Evolutionary conservation across 73 alveolate species (phyloP), one percentile per base, ranked within the genome.

Genomic region (Tetrahymena borealis): DNA sequence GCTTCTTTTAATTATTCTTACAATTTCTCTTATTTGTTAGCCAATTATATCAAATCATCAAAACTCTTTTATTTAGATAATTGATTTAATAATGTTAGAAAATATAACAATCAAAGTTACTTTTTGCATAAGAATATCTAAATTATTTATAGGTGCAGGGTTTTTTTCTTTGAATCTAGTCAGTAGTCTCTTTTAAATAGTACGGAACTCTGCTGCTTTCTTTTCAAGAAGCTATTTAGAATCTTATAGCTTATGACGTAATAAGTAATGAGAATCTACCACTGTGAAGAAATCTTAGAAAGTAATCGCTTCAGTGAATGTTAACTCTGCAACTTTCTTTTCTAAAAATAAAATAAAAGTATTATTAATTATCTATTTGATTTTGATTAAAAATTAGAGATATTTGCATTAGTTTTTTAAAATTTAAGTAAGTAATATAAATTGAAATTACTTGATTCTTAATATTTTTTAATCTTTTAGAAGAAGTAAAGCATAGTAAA

Each of bases 161-260:
- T 93, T 93, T 24, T 85, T 93, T 28, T 93, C 95, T 85, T 93
- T 93, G 32, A 39, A 93, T 93, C 95, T 93, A 16, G 92, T 18
- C 38, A 93, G 33, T 31, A 93, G 35, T 38, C 91, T 93, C 60
- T 93, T 93, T 85, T 93, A 38, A 33, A 93, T 93, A 16, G 93
- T 92, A 41, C 95, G 90, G 60, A 93, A 93, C 38, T 93, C 95
- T 12, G 39, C 39, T 16, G 95, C 95, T 78, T 93, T 93, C 32
- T 93, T 79, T 93, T 93, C 95, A 39, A 93, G 39, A 18, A 79
- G 93, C 32, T 93, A 60, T 31, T 93, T 43, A 39, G 38, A 78
- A 13, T 93, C 95, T 18, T 39, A 36, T 32, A 93, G 32, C 12
- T 60, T 37, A 39, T 60, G 91, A 20, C 91, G 90, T 32, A 93